phyloP scores from a whole-genome alignment of 345 rosid genomes.

The Camelina hispida region DNA sequence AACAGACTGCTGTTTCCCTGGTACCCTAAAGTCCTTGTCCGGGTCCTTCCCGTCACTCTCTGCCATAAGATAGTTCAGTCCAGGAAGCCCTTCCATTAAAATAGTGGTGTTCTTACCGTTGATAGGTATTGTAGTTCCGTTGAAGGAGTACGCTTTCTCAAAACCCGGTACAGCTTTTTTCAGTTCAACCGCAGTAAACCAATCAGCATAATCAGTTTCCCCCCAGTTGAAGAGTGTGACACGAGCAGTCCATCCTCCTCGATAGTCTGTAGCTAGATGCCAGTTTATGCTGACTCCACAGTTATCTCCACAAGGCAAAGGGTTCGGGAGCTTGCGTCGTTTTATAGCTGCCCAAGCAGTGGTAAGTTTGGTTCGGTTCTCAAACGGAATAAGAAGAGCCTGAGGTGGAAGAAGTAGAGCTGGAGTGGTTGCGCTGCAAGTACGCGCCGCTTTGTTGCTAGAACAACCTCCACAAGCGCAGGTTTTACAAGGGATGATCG shows the following conservation, averaged over 20 bases:
- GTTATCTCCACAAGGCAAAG: constrained; percentile 86
- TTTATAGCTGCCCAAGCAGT: constrained; percentile 74
- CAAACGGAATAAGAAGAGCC: constrained; percentile 87
- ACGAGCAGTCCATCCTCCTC: constrained; percentile 85
- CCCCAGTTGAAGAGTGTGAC: constrained; percentile 96
- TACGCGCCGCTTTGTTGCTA: constrained; percentile 51
- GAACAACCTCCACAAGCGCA: constrained; percentile 87
- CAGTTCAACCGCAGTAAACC: constrained; percentile 84
- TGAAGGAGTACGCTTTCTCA: constrained; percentile 79
- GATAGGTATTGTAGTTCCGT: constrained; percentile 55
- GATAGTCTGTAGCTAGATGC: constrained; percentile 79
- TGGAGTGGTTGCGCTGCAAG: constrained; percentile 75
- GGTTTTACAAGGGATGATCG: constrained; percentile 80
- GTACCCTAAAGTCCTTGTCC: constrained; percentile 61
- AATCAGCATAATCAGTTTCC: constrained; percentile 69
- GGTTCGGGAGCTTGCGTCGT: constrained; percentile 63
- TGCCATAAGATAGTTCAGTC: constrained; percentile 78
- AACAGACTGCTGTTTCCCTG: constrained; percentile 94
- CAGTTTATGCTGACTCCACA: constrained; percentile 95
- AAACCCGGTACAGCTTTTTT: constrained; percentile 74
- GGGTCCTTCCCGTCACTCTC: constrained; percentile 71
- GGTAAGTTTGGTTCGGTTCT: constrained; percentile 69
- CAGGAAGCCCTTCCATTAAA: constrained; percentile 79
- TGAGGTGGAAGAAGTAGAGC: constrained; percentile 80
- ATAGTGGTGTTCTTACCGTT: constrained; percentile 62